A percentile compares a stretch with the other conserved stretches of the same genome.
Conservation (phyloP, 1,284 basidiomycete genomes). For the Exsudoporus floridanus region DNA sequence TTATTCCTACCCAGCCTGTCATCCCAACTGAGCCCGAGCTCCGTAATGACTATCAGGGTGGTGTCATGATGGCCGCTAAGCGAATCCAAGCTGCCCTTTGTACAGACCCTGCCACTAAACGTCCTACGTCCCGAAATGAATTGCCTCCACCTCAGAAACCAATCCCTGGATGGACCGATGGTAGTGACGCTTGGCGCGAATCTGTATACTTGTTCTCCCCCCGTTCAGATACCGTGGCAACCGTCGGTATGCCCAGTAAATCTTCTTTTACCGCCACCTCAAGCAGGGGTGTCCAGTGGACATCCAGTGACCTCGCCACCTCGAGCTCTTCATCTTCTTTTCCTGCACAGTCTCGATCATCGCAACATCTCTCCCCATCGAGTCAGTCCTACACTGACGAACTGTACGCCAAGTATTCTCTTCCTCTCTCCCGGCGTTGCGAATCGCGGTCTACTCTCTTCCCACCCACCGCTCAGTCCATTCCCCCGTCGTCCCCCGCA, state of each 20-base stretch:
- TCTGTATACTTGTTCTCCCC: constrained; percentile 50
- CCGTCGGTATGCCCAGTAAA: constrained; percentile 25
- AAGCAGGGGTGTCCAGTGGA: constrained; percentile 52
- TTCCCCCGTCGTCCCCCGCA: constrained; percentile 30
- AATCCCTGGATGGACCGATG: constrained; percentile 70
- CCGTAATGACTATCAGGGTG: constrained; percentile 48
- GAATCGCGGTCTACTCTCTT: constrained; percentile 48
- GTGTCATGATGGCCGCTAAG: constrained; percentile 67
- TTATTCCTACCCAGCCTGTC: constrained; percentile 32
- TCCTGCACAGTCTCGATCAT: constrained; percentile 15
- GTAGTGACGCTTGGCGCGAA: constrained; percentile 61
- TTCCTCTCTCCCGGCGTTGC: constrained; percentile 50
- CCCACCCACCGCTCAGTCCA: constrained; percentile 33
- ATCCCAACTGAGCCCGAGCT: constrained; percentile 24
- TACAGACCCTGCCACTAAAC: constrained; percentile 39
- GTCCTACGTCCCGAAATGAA: constrained; percentile 24
- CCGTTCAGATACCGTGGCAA: constrained; percentile 31
- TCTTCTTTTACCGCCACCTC: constrained; percentile 50
- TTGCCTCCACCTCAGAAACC: constrained; percentile 38
- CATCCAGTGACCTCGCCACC: constrained; percentile 36
- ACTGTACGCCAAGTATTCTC: constrained; percentile 53
- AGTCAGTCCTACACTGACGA: constrained; percentile 44
- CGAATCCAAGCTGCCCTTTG: constrained; percentile 53
- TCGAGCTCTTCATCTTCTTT: constrained; percentile 29
- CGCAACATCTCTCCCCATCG: constrained; percentile 20